Percentiles rank a stretch among this genome's conserved stretches.
phyloP scores from a whole-genome alignment of 2,329 filamentous ascomycete genomes.

The Colletotrichum godetiae region DNA sequence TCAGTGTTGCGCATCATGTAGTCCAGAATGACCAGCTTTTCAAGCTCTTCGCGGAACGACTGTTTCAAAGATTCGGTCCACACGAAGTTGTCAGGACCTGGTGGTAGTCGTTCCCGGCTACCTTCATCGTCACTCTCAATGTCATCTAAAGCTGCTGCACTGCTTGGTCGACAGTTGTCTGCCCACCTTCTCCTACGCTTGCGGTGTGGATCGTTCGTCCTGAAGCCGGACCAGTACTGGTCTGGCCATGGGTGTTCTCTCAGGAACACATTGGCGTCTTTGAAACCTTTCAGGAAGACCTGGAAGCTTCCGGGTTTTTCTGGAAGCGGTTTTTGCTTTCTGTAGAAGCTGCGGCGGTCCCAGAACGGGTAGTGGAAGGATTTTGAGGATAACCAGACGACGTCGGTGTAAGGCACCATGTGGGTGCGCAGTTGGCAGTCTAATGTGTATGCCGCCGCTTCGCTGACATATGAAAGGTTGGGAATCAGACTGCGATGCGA shows the following conservation, averaged over 20 bases:
- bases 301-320: slow-evolving; percentile 96
- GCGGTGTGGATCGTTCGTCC: slow-evolving; percentile 73
- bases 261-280: slow-evolving; percentile 95
- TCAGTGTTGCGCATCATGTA: slow-evolving; percentile 99
- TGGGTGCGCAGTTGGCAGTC: slow-evolving; percentile 91
- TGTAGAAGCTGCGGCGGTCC: slow-evolving; percentile 89
- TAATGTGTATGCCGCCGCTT: slow-evolving; percentile 95
- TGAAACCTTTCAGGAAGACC: slow-evolving; percentile 95
- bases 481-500: slow-evolving; percentile 77
- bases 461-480: slow-evolving; percentile 96
- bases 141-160: slow-evolving; percentile 45
- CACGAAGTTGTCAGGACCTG: slow-evolving; percentile 70
- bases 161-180: slow-evolving; percentile 36
- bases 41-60: slow-evolving; percentile 92
- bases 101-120: slow-evolving; percentile 48
- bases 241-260: slow-evolving; percentile 98
- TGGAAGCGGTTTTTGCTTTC: slow-evolving; percentile 87
- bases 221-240: slow-evolving; percentile 79
- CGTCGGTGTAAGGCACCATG: slow-evolving; percentile 95
- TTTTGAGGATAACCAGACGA: slow-evolving; percentile 93
- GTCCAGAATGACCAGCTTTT: slow-evolving; percentile 96
- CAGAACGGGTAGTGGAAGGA: slow-evolving; percentile 99
- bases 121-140: slow-evolving; percentile 65
- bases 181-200: slow-evolving; percentile 69
- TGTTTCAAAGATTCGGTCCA: slow-evolving; percentile 93